Conservation (phyloP, 164 flowering plant genomes). For the Kalanchoe fedtschenkoi region DNA sequence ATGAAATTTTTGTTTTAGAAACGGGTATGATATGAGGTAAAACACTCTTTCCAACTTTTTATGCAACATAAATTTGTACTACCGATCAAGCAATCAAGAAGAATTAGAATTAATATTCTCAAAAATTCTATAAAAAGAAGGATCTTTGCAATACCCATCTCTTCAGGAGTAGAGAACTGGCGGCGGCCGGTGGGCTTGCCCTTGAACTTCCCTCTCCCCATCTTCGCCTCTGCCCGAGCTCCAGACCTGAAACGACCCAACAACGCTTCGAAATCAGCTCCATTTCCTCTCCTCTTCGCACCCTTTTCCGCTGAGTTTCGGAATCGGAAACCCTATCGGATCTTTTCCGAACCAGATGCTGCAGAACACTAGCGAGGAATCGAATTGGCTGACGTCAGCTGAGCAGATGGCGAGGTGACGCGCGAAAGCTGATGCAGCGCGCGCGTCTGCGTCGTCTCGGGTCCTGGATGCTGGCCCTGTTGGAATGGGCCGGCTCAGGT, state of each 20-base stretch:
- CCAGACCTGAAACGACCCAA: neutral
- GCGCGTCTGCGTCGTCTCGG: too few relatives aligned
- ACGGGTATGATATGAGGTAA: too few relatives aligned
- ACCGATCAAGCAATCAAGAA: too few relatives aligned
- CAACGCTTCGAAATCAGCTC: neutral
- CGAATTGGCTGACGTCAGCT: too few relatives aligned
- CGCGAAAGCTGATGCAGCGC: too few relatives aligned
- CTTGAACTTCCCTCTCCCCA: conserved; percentile 4
- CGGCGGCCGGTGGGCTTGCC: conserved; percentile 10
- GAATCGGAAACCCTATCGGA: neutral
- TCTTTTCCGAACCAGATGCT: neutral
- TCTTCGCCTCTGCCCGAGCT: neutral
- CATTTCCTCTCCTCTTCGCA: neutral
- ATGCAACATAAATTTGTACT: too few relatives aligned
- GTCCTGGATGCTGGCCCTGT: too few relatives aligned
- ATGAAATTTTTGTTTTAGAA: too few relatives aligned
- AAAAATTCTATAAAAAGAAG: neutral
- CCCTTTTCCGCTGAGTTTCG: neutral
- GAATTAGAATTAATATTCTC: neutral
- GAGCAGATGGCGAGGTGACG: too few relatives aligned
- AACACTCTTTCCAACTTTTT: too few relatives aligned
- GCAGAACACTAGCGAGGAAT: neutral
- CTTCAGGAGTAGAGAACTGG: conserved; percentile 34
- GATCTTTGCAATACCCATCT: conserved; percentile 17
- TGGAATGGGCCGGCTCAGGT: too few relatives aligned